These are phyloP conservation scores for Cladophialophora yegresii DNA, from an alignment of 2,329 filamentous ascomycete species.

Conservation along the genomic window DNA sequence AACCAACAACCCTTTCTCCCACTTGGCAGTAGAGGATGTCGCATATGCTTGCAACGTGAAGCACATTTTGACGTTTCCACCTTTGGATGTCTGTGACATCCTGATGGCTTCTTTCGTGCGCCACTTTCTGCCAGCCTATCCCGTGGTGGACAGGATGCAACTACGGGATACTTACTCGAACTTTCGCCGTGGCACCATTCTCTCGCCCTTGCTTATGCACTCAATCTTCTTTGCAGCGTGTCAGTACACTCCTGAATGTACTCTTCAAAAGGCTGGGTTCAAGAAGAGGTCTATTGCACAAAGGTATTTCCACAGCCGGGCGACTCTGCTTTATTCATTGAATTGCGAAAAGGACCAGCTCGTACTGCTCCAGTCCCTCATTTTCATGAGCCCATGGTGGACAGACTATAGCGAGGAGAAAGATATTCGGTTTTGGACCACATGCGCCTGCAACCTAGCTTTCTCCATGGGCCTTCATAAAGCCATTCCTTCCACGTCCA, in stretches of 20 bases:
- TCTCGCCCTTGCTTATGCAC: background rate
- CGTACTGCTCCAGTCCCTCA: background rate
- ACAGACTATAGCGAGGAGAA: slow-evolving; percentile 7
- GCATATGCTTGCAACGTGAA: background rate
- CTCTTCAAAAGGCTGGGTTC: background rate
- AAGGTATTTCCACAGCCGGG: background rate
- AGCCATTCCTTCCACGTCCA: background rate
- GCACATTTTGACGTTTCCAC: background rate
- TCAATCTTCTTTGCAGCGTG: background rate
- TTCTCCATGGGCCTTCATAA: slow-evolving; percentile 5
- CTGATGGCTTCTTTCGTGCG: background rate
- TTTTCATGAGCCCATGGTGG: slow-evolving; percentile 3
- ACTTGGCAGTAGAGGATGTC: background rate
- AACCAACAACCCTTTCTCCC: background rate
- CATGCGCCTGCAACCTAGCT: slow-evolving; percentile 2
- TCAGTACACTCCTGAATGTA: background rate
- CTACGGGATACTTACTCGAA: background rate
- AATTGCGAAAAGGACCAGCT: slow-evolving; percentile 8
- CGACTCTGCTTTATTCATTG: slow-evolving; percentile 1
- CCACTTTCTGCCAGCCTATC: slow-evolving; percentile 2
- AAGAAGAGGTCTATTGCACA: background rate
- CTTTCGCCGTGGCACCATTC: background rate
- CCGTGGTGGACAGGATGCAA: background rate
- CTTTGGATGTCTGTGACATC: background rate
- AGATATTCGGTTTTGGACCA: background rate